These are phyloP conservation scores for Aureobasidium leucospermi DNA, from an alignment of 2,329 filamentous ascomycete genomes.

Conservation along the genomic window DNA sequence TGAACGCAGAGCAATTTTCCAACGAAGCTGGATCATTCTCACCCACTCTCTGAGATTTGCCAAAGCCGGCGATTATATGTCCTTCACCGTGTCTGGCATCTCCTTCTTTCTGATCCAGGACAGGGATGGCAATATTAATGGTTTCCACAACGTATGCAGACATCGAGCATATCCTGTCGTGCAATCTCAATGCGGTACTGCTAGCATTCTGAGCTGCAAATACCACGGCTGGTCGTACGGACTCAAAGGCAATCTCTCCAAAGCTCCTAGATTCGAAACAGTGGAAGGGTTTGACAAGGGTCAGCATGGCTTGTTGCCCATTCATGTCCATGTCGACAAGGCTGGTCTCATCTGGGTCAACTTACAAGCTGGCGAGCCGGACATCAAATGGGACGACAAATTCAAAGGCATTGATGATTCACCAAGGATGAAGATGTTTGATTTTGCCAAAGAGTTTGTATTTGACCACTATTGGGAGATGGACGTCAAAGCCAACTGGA, in stretches of 20 bases:
- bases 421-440: constrained; percentile 37
- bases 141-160: constrained; percentile 56
- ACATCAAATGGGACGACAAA: constrained; percentile 47
- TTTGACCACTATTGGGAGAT: constrained; percentile 54
- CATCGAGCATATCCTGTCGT: constrained; percentile 56
- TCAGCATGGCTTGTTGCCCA: constrained; percentile 45
- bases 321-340: constrained; percentile 14
- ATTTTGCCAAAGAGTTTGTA: constrained; percentile 44
- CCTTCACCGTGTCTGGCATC: constrained; percentile 20
- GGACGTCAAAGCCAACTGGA: constrained; percentile 54
- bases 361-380: constrained; percentile 42
- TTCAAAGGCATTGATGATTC: constrained; percentile 43
- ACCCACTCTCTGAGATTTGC: constrained; percentile 25
- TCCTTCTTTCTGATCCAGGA: constrained; percentile 20
- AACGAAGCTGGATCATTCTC: constrained; percentile 29
- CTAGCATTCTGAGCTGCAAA: constrained; percentile 49
- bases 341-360: constrained; percentile 53
- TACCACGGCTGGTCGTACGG: constrained; percentile 60
- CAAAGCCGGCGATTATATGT: constrained; percentile 22
- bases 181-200: constrained; percentile 42
- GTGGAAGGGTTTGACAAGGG: constrained; percentile 50
- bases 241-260: constrained; percentile 49
- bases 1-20: constrained; percentile 39
- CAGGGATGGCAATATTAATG: constrained; percentile 42
- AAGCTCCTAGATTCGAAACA: constrained; percentile 52